Base-by-base conservation (phyloP, 495 filamentous ascomycete species). In the Penicillium robsamsonii region DNA sequence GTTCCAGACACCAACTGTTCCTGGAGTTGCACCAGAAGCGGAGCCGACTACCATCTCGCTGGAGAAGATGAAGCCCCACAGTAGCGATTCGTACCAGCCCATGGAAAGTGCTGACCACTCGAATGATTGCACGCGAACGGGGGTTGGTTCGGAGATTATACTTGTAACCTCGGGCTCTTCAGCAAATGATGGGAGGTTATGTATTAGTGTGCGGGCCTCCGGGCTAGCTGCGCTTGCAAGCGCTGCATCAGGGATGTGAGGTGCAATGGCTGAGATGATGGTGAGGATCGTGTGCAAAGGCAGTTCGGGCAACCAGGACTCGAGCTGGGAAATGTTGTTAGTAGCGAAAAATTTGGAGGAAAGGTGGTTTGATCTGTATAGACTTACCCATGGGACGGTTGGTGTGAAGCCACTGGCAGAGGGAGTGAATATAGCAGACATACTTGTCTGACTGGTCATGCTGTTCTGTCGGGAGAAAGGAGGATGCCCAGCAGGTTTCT, bases 21-120 rank as follows among this genome's bases (percentile, higher is more conserved):
- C 94, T 11, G 75, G 74, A 0, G 76, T 79, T 7, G 72, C 75
- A 40, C 73, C 70, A 22, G 71, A 69, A n/a, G 74, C 70, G n/a
- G 76, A 73, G 1, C 87, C 80, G 4, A 96, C 87, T 44, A 91
- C 83, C 84, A 96, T 90, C 71, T 98, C 94, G 58, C 84, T 85
- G 29, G 86, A 82, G 72, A 97, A 98, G 59, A 96, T 85, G 71
- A 96, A 92, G n/a, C 90, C 85, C 94, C 94, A 98, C 7, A 98
- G 82, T 18, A 97, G 72, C 0, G 87, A 91, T 68, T 97, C 91
- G 64, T 98, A 98, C 94, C 94, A 98, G 46, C 95, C 94, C 37
- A 98, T 81, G 0, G 90, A 88, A 11, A 96, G 77, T 0, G 91
- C 86, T 2, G 92, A 93, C 94, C 94, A 98, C 73, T 96, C 90